Evolutionary conservation across 805 yeast genomes (phyloP).

Genomic region (Cyberlindnera meyerae): DNA sequence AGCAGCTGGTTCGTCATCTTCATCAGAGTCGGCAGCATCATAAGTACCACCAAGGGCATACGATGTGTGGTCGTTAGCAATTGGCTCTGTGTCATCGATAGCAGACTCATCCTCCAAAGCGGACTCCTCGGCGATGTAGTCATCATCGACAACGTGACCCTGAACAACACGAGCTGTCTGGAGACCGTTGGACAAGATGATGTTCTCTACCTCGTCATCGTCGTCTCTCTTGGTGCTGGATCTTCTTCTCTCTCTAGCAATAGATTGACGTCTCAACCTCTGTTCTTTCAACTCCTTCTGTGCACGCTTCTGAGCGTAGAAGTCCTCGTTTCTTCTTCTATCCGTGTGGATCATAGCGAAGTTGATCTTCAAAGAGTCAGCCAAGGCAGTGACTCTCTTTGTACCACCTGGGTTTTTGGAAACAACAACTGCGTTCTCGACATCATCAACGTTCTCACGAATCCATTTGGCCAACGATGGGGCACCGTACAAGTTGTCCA

Average conservation of each 20-base stretch:
- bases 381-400: slow-evolving; percentile 93
- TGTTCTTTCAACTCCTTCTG: slow-evolving; percentile 29
- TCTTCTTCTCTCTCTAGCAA: slow-evolving; percentile 36
- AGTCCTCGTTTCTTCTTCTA: slow-evolving; percentile 81
- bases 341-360: slow-evolving; percentile 99
- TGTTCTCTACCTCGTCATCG: slow-evolving; percentile 58
- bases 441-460: slow-evolving; percentile 80
- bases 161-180: slow-evolving; percentile 95
- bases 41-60: slow-evolving; percentile 78
- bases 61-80: slow-evolving; percentile 27
- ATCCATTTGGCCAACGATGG: slow-evolving; percentile 97
- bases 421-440: slow-evolving; percentile 87
- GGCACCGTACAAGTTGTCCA: slow-evolving; percentile 93
- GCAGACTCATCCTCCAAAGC: slow-evolving; percentile 29
- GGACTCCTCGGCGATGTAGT: slow-evolving; percentile 38
- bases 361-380: slow-evolving; percentile 92
- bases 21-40: slow-evolving; percentile 82
- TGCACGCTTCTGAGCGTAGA: slow-evolving; percentile 34
- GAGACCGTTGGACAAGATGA: slow-evolving; percentile 69
- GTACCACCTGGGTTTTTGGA: slow-evolving; percentile 99
- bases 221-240: slow-evolving; percentile 38
- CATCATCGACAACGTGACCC: slow-evolving; percentile 96
- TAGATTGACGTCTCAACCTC: slow-evolving; percentile 43
- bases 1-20: slow-evolving; percentile 61
- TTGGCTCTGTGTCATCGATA: slow-evolving; percentile 25